Evolutionary conservation across 768 basidiomycete species (phyloP).

Genomic region (Rhizopogon roseolus): DNA sequence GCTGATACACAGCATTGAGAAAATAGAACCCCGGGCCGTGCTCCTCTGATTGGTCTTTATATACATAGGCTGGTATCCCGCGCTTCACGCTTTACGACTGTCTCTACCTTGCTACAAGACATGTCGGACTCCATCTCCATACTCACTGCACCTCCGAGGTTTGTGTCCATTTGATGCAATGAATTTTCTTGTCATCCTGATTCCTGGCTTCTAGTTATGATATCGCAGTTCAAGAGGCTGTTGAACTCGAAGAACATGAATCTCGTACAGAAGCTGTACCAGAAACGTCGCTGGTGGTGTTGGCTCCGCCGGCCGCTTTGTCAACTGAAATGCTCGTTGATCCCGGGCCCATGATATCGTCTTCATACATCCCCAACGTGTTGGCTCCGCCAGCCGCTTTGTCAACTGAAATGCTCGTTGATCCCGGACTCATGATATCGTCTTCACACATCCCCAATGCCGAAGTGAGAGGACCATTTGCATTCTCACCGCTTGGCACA

Average conservation of each 20-base stretch:
- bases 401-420: not conserved
- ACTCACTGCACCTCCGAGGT: not conserved
- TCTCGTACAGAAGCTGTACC: no score
- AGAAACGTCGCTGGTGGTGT: no score
- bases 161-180: not conserved
- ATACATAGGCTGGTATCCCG: not conserved
- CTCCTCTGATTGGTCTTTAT: no score
- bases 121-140: not conserved
- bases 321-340: not conserved
- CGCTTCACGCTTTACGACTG: not conserved
- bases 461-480: slow-evolving; percentile 1
- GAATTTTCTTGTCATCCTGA: not conserved
- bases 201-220: not conserved
- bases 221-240: not conserved
- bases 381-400: not conserved
- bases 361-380: no score
- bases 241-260: not conserved
- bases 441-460: not conserved
- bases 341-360: no score
- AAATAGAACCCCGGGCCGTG: no score
- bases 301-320: not conserved
- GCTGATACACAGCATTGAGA: no score
- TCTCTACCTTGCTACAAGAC: not conserved
- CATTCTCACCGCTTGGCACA: slow-evolving; percentile 4
- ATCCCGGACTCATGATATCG: not conserved